Evolutionary conservation across 176 grass and related monocot genomes (phyloP).

Genomic region (Paspalum notatum): DNA sequence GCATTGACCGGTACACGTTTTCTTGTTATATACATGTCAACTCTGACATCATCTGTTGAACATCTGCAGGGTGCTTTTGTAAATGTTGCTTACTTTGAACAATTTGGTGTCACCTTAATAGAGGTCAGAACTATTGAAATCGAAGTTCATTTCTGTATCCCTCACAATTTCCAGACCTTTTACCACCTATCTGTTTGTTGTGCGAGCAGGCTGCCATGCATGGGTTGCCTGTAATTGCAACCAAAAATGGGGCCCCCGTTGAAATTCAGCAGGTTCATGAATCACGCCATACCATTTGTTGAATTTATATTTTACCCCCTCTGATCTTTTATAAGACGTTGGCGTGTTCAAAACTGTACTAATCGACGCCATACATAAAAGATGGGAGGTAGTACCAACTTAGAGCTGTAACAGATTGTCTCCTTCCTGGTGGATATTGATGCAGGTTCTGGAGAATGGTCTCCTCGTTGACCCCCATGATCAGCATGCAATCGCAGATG

Average conservation of each 20-base stretch:
- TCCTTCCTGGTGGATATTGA: constrained; percentile 27
- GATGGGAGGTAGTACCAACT: background rate
- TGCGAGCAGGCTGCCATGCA: constrained; percentile 66
- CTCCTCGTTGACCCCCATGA: constrained; percentile 80
- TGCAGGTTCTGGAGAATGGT: constrained; percentile 72
- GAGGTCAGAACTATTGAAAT: constrained; percentile 53
- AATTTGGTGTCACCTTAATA: constrained; percentile 81
- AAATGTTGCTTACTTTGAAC: constrained; percentile 74
- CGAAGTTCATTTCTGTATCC: constrained; percentile 3
- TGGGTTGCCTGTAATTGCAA: constrained; percentile 75
- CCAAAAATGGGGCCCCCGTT: constrained; percentile 81
- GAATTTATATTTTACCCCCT: background rate
- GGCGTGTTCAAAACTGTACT: too few relatives aligned
- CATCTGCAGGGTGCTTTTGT: constrained; percentile 73
- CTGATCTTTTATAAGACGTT: too few relatives aligned
- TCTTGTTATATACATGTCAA: constrained; percentile 29
- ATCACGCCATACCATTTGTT: constrained; percentile 19
- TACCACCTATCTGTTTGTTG: constrained; percentile 11
- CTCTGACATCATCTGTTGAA: background rate
- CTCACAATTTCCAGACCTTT: constrained; percentile 26
- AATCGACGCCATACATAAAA: too few relatives aligned
- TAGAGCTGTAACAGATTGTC: background rate
- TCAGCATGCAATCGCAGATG: constrained; percentile 74
- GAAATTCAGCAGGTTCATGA: constrained; percentile 64
- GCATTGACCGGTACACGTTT: constrained; percentile 13